Conservation (phyloP, 768 basidiomycete species). For the Boletellus emodensis region DNA sequence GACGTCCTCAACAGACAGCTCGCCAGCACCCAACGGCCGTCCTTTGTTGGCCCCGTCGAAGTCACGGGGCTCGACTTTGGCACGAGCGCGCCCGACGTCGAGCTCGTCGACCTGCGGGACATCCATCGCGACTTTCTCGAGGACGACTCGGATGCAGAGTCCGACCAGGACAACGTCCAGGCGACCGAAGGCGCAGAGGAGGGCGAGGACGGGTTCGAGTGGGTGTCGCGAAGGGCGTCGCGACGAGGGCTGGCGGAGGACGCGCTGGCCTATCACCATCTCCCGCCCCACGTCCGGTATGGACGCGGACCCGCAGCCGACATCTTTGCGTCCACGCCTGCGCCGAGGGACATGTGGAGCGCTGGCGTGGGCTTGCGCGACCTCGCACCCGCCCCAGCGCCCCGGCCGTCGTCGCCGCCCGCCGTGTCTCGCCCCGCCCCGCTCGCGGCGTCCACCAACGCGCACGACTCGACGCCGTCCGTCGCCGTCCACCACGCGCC, state of each 20-base stretch:
- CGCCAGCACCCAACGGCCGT: slow-evolving; percentile 65
- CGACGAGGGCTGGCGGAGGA: slow-evolving; percentile 49
- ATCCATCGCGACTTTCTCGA: slow-evolving; percentile 94
- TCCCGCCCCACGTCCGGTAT: slow-evolving; percentile 72
- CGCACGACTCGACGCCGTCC: slow-evolving; percentile 12
- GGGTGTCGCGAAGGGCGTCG: slow-evolving; percentile 67
- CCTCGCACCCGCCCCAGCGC: slow-evolving; percentile 30
- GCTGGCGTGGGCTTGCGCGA: slow-evolving; percentile 36
- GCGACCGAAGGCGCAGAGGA: slow-evolving; percentile 52
- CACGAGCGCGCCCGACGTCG: slow-evolving; percentile 73
- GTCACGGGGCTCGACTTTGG: slow-evolving; percentile 90
- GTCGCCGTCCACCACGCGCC: slow-evolving; percentile 13
- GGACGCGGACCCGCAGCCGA: slow-evolving; percentile 54
- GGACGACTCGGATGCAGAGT: slow-evolving; percentile 43
- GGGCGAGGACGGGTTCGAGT: slow-evolving; percentile 77
- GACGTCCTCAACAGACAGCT: slow-evolving; percentile 79
- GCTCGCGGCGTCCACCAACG: slow-evolving; percentile 26
- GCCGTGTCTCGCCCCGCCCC: slow-evolving; percentile 33
- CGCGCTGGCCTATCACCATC: slow-evolving; percentile 59
- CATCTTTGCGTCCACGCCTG: slow-evolving; percentile 53
- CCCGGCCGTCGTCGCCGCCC: slow-evolving; percentile 5
- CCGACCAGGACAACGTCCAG: slow-evolving; percentile 37
- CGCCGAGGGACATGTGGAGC: slow-evolving; percentile 44
- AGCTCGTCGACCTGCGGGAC: slow-evolving; percentile 88
- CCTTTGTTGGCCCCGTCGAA: slow-evolving; percentile 90